Evolutionary conservation across 768 basidiomycete species (phyloP).

Genomic region (Galerina marginata): DNA sequence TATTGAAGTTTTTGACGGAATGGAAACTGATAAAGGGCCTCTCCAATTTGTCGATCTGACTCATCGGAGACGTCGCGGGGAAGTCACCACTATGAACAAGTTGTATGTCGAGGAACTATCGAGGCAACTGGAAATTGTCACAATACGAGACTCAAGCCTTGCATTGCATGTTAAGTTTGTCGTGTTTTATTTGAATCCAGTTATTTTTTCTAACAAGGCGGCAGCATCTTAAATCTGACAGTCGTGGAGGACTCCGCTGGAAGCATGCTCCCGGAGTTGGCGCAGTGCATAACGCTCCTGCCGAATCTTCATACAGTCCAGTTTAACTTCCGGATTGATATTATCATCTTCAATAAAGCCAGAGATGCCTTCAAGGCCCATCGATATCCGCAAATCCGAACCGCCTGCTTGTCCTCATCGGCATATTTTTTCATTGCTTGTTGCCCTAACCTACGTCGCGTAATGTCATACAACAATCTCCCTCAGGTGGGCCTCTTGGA

Average conservation of each 20-base stretch:
- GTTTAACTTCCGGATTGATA: not conserved
- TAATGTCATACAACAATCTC: too few relatives aligned
- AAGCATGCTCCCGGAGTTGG: too few relatives aligned
- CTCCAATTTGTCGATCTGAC: not conserved
- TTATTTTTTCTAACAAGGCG: conserved; percentile 20
- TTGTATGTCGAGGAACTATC: conserved; percentile 10
- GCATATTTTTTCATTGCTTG: too few relatives aligned
- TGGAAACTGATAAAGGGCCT: not conserved
- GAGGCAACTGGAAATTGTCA: conserved; percentile 23
- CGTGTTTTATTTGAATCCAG: not conserved
- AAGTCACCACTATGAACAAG: not conserved
- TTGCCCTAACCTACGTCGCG: too few relatives aligned
- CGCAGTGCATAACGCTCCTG: conserved; percentile 16
- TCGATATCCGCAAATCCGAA: too few relatives aligned
- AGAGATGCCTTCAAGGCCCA: too few relatives aligned
- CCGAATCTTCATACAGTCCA: conserved; percentile 30
- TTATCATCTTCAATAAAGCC: too few relatives aligned
- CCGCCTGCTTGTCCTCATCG: too few relatives aligned
- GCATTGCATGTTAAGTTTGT: conserved; percentile 19
- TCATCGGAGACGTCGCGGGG: too few relatives aligned
- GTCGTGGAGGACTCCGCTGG: too few relatives aligned
- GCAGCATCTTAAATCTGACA: conserved; percentile 15
- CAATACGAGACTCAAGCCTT: conserved; percentile 13
- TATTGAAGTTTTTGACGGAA: conserved; percentile 15
- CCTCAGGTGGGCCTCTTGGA: too few relatives aligned